Base-by-base conservation (phyloP, 164 flowering plant species). In the Vitis rupestris region DNA sequence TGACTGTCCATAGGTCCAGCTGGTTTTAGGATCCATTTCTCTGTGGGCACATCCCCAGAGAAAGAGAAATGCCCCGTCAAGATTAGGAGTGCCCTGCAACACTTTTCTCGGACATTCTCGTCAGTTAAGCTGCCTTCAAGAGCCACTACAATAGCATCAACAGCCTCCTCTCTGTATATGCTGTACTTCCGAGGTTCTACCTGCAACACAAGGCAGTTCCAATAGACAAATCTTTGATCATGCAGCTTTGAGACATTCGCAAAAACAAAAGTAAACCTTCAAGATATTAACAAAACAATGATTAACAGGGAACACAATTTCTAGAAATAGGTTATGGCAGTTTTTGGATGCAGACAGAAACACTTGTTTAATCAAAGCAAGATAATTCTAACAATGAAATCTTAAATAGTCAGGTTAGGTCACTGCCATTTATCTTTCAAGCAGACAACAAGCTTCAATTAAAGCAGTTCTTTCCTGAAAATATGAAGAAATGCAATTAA, bases 121-220 rank as follows among this genome's bases (percentile, higher is more conserved):
- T 86, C 83, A 3, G 69, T 74, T 74, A 85, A 73, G 77, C 94
- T 80, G 63, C 61, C 53, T n/a, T 86, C 74, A 50, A 89, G 75
- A n/a, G 89, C 87, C 50, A 56, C 59, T 50, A 76, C 59, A 50
- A 91, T 80, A 37, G 85, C 84, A 84, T 89, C 87, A 67, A 91
- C 86, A 62, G 97, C 91, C 71, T 85, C 90, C 67, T 85, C 86
- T 74, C 86, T 81, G 49, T 84, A 83, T 56, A 81, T 73, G 79
- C 87, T 81, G 74, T 74, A 76, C 19, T 69, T 77, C 29, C 50
- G 76, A 50, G 80, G 79, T 69, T 83, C 83, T 48, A 75, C 80
- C 91, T 88, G 83, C 75, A 80, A 70, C 51, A 75, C n/a, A 70
- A 44, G 16, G 16, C 15, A 30, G 17, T 57, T 8, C 54, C 59